A percentile compares a stretch with the other conserved stretches of the same genome.
Conservation (phyloP, 306 rosid species). For the Hylodesmum podocarpum region DNA sequence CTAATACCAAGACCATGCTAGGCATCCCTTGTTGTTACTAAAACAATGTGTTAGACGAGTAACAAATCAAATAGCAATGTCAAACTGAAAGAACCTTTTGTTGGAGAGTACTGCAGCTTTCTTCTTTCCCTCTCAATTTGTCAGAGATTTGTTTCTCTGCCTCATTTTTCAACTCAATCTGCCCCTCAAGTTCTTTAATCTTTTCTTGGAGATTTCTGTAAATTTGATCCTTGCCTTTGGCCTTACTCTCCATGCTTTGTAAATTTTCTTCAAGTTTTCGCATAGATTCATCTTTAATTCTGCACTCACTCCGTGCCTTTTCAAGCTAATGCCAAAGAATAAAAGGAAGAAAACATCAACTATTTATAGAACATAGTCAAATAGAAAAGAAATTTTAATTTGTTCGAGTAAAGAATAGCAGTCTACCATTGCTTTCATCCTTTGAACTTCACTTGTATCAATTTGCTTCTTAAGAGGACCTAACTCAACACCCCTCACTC, state of each 20-base stretch:
- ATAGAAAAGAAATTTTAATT: neutral
- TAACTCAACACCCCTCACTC: constrained; percentile 86
- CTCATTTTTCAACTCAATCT: constrained; percentile 68
- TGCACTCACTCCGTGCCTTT: constrained; percentile 68
- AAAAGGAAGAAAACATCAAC: constrained; percentile 7
- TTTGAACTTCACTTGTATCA: constrained; percentile 77
- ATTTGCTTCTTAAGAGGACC: constrained; percentile 86
- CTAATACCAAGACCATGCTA: constrained; percentile 16
- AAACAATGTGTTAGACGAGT: neutral
- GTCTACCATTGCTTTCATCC: constrained; percentile 67
- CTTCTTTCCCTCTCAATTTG: constrained; percentile 67
- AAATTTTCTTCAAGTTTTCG: constrained; percentile 75
- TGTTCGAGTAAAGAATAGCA: constrained; percentile 1
- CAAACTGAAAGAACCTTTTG: constrained; percentile 56
- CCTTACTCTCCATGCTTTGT: constrained; percentile 72
- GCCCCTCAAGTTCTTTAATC: constrained; percentile 83
- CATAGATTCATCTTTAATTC: constrained; percentile 68
- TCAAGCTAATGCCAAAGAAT: constrained; percentile 58
- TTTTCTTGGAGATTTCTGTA: constrained; percentile 64
- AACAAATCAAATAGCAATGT: constrained; percentile 8
- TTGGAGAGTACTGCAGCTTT: constrained; percentile 64
- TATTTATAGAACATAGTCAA: neutral
- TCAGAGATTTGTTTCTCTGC: constrained; percentile 72
- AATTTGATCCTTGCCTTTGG: constrained; percentile 68
- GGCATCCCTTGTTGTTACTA: neutral